Conservation (phyloP, 2,329 filamentous ascomycete species). For the Colletotrichum plurivorum region DNA sequence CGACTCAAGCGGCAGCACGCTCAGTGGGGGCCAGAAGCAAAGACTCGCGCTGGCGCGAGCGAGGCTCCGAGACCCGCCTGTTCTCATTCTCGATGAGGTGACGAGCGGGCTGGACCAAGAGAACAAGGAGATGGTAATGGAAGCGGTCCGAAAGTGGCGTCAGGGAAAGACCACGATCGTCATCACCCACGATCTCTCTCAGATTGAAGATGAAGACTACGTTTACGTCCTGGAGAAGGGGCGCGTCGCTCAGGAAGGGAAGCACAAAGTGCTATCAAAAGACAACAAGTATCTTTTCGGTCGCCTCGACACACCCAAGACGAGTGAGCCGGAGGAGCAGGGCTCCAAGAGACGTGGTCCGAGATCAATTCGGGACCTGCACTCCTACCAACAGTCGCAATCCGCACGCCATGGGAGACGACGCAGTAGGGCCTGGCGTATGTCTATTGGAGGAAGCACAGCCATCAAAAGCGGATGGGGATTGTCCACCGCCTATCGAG, state of each 20-base stretch:
- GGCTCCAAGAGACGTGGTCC: too few relatives aligned
- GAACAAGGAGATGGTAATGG: constrained; percentile 78
- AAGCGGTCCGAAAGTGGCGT: constrained; percentile 83
- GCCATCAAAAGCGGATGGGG: neutral
- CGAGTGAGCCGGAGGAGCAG: too few relatives aligned
- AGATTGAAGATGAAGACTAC: constrained; percentile 81
- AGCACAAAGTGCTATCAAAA: constrained; percentile 67
- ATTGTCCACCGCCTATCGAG: neutral
- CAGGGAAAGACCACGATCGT: constrained; percentile 88
- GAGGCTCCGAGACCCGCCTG: constrained; percentile 79
- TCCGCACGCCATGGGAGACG: neutral
- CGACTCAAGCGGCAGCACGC: constrained; percentile 75
- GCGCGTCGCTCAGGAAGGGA: constrained; percentile 77
- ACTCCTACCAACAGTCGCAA: neutral
- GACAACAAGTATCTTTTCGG: constrained; percentile 62
- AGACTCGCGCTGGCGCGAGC: constrained; percentile 86
- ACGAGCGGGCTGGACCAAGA: constrained; percentile 88
- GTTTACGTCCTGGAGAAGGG: constrained; percentile 85
- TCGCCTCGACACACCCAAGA: constrained; percentile 49
- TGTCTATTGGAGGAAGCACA: neutral
- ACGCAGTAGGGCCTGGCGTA: neutral
- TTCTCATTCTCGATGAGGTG: constrained; percentile 90
- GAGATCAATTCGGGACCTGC: neutral
- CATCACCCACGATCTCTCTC: constrained; percentile 89
- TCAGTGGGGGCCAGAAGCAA: constrained; percentile 91